Evolutionary conservation across 2,329 filamentous ascomycete species (phyloP).

Genomic region (Rosellinia necatrix): DNA sequence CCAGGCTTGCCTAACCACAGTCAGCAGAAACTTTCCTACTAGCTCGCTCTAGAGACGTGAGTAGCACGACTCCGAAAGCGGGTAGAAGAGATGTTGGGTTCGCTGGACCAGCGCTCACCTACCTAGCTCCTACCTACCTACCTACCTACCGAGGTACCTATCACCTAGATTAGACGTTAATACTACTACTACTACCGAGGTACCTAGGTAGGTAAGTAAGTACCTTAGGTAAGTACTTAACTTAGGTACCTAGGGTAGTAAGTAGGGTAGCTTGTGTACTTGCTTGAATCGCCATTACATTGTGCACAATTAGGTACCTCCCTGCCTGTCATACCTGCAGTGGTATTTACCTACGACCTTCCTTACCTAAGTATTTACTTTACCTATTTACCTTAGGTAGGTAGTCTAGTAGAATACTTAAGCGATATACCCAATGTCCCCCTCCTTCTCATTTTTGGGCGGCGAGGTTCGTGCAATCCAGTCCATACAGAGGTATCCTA

Average conservation of each 20-base stretch:
- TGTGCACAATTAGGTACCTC: no score
- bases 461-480: not conserved
- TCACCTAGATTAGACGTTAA: no score
- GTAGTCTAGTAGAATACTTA: not conserved
- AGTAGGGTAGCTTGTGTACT: no score
- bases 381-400: no score
- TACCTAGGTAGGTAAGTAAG: not conserved
- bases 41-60: constrained; percentile 21
- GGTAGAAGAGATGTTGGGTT: constrained; percentile 9
- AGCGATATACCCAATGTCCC: not conserved
- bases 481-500: not conserved
- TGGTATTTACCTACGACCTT: no score
- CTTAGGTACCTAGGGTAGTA: no score
- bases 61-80: constrained; percentile 26
- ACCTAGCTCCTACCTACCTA: no score
- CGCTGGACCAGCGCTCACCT: no score
- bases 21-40: constrained; percentile 27
- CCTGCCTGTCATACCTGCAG: no score
- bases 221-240: not conserved
- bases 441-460: not conserved
- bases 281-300: no score
- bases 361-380: no score
- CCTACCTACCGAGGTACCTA: no score
- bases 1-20: constrained; percentile 9
- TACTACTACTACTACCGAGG: not conserved